phyloP scores from a whole-genome alignment of 306 rosid genomes.

The Cucumis sativus region Cucumber_9930_V3 NC_026661.2:1323501-1324000 shows the following conservation, averaged over 20 bases:
- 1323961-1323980: no score
- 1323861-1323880: no score
- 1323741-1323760: neutral
- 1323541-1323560: neutral
- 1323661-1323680: neutral
- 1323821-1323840: neutral
- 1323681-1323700: neutral
- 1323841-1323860: no score
- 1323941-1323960: no score
- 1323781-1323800: neutral
- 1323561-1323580: neutral
- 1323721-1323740: neutral
- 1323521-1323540: neutral
- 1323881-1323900: no score
- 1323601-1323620: neutral
- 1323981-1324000: no score
- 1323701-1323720: neutral
- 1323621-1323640: neutral
- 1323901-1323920: no score
- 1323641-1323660: neutral
- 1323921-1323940: no score
- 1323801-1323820: neutral
- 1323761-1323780: neutral
- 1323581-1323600: neutral
- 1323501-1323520: neutral